Conservation (phyloP, 2,329 filamentous ascomycete genomes). For the Penicillium fuscoglaucum region DNA sequence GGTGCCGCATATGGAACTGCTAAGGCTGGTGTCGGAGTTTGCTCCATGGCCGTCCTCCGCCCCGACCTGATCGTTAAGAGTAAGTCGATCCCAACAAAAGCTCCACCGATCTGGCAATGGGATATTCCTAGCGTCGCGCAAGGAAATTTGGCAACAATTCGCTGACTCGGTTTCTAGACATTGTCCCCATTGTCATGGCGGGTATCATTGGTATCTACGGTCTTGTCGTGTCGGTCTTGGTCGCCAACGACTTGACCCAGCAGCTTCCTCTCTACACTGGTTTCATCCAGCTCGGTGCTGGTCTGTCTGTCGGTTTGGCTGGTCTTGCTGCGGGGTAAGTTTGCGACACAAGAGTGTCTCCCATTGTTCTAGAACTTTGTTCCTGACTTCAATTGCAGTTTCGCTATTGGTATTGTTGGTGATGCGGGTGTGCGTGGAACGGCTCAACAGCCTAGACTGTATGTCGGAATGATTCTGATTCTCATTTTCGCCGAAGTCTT, state of each 20-base stretch:
- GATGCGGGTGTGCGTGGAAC: conserved; percentile 55
- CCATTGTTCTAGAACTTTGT: neutral
- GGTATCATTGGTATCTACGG: conserved; percentile 99
- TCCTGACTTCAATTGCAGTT: conserved; percentile 47
- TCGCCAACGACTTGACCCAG: conserved; percentile 76
- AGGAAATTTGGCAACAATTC: neutral
- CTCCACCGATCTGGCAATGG: conserved; percentile 15
- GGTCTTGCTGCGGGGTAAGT: conserved; percentile 71
- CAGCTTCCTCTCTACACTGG: conserved; percentile 72
- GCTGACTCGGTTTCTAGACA: conserved; percentile 62
- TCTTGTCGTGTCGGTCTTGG: conserved; percentile 82
- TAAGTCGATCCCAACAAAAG: conserved; percentile 54
- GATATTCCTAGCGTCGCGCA: neutral
- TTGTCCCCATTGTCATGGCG: conserved; percentile 99
- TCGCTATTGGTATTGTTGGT: conserved; percentile 81
- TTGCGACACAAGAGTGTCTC: neutral
- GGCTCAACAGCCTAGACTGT: conserved; percentile 61
- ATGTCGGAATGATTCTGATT: conserved; percentile 98
- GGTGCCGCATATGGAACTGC: conserved; percentile 98
- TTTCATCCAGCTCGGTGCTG: conserved; percentile 83
- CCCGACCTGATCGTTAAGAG: conserved; percentile 99
- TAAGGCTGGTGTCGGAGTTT: conserved; percentile 98
- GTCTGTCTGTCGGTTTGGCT: conserved; percentile 76
- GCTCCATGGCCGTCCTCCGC: conserved; percentile 95
- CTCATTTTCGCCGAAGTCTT: conserved; percentile 99